Evolutionary conservation across 2,329 filamentous ascomycete genomes (phyloP).

Genomic region (Aspergillus latus): DNA sequence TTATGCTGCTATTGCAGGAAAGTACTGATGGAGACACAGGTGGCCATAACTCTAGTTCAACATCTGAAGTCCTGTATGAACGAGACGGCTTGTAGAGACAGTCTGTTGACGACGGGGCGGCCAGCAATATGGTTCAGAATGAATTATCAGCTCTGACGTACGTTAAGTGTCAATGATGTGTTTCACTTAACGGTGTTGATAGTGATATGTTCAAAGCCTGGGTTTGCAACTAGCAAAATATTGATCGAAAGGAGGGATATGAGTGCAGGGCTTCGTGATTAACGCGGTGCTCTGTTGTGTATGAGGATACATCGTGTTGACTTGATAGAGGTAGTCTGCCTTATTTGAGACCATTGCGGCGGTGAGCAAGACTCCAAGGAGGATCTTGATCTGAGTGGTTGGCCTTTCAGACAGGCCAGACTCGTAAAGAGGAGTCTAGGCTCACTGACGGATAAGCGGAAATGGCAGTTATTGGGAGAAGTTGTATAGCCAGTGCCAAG

Average conservation of each 20-base stretch:
- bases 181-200: neutral
- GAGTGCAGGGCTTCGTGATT: constrained; percentile 34
- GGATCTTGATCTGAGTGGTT: too few relatives aligned
- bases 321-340: too few relatives aligned
- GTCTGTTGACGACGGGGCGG: constrained; percentile 7
- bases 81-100: constrained; percentile 16
- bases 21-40: constrained; percentile 5
- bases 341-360: too few relatives aligned
- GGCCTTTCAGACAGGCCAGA: too few relatives aligned
- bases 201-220: constrained; percentile 9
- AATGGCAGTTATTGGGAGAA: constrained; percentile 1
- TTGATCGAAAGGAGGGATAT: constrained; percentile 24
- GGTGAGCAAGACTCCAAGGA: too few relatives aligned
- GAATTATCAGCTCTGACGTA: constrained; percentile 21
- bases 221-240: constrained; percentile 22
- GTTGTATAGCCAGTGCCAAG: constrained; percentile 14
- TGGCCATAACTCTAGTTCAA: constrained; percentile 19
- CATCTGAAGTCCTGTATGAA: constrained; percentile 17
- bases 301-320: neutral
- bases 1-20: neutral
- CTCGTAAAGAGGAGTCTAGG: too few relatives aligned
- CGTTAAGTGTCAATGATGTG: neutral
- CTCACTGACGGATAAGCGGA: too few relatives aligned
- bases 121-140: constrained; percentile 19
- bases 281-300: constrained; percentile 35